phyloP scores from a whole-genome alignment of 305 asterid species.

The Fraxinus sp. region DNA sequence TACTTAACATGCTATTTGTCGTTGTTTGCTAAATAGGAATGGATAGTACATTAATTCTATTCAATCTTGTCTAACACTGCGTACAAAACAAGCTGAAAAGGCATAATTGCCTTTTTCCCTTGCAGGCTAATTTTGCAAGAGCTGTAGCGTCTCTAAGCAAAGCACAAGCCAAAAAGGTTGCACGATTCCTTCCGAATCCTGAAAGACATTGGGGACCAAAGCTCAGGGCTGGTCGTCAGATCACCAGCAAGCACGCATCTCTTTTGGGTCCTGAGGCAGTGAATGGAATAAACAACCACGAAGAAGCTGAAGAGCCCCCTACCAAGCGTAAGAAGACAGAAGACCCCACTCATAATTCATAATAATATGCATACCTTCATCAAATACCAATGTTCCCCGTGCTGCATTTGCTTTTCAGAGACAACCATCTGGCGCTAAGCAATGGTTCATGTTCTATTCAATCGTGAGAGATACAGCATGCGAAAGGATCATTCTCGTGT shows the following conservation, averaged over 20 bases:
- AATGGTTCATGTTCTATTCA: conserved; percentile 4
- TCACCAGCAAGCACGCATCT: conserved; percentile 79
- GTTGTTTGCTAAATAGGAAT: not conserved
- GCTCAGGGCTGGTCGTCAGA: conserved; percentile 88
- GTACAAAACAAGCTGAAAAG: not conserved
- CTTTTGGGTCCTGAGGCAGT: conserved; percentile 80
- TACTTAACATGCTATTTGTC: not conserved
- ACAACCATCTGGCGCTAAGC: conserved; percentile 12
- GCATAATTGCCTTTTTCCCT: not conserved
- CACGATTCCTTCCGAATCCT: conserved; percentile 88
- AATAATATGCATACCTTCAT: conserved; percentile 26
- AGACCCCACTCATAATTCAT: conserved; percentile 40
- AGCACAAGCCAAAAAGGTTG: conserved; percentile 93
- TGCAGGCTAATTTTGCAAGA: conserved; percentile 90
- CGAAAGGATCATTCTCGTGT: not conserved
- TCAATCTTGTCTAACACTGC: not conserved
- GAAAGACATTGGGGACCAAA: conserved; percentile 99
- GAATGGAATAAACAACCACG: conserved; percentile 36
- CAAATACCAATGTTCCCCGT: conserved; percentile 24
- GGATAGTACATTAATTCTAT: not conserved
- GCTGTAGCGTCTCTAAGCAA: conserved; percentile 90
- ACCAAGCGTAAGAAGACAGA: conserved; percentile 87
- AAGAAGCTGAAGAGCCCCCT: conserved; percentile 54
- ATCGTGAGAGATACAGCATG: not conserved
- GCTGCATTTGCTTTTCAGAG: conserved; percentile 52